Conservation (phyloP, 2,329 filamentous ascomycete genomes). For the Alternaria brassicae region DNA sequence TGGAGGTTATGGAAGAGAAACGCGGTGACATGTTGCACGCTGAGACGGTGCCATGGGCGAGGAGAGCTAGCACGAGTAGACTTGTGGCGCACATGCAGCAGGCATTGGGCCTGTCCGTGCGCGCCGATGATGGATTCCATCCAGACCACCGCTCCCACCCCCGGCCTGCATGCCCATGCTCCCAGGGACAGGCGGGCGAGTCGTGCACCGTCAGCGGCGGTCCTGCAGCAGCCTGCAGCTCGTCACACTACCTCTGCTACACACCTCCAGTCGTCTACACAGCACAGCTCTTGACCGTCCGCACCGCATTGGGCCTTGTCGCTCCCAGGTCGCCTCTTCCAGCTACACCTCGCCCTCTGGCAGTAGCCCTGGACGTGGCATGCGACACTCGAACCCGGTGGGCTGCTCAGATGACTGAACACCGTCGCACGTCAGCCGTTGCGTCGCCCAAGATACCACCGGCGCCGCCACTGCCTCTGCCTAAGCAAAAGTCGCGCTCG, state of each 20-base stretch:
- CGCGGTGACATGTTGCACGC: slow-evolving; percentile 19
- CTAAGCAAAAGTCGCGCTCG: slow-evolving; percentile 41
- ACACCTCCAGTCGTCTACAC: too few relatives aligned
- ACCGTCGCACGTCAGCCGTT: slow-evolving; percentile 21
- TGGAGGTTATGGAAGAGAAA: slow-evolving; percentile 17
- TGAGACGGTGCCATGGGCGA: slow-evolving; percentile 10
- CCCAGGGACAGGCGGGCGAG: slow-evolving; percentile 9
- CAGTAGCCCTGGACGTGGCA: neutral
- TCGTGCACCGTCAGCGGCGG: slow-evolving; percentile 6
- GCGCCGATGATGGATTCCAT: slow-evolving; percentile 13
- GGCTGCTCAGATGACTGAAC: slow-evolving; percentile 12
- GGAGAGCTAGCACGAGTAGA: slow-evolving; percentile 11
- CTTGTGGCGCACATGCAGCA: slow-evolving; percentile 18
- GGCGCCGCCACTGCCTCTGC: slow-evolving; percentile 47
- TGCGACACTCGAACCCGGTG: neutral
- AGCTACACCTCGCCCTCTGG: neutral
- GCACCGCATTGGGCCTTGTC: neutral
- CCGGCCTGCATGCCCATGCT: slow-evolving; percentile 7
- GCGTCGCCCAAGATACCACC: slow-evolving; percentile 34
- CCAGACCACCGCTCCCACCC: slow-evolving; percentile 4
- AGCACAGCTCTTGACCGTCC: neutral
- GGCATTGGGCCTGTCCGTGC: slow-evolving; percentile 11
- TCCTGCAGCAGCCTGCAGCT: slow-evolving; percentile 11
- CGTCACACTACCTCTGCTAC: neutral
- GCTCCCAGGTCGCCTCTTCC: neutral